These are phyloP conservation scores for Sedum album DNA, from an alignment of 164 flowering plant genomes.

Conservation along the genomic window DNA sequence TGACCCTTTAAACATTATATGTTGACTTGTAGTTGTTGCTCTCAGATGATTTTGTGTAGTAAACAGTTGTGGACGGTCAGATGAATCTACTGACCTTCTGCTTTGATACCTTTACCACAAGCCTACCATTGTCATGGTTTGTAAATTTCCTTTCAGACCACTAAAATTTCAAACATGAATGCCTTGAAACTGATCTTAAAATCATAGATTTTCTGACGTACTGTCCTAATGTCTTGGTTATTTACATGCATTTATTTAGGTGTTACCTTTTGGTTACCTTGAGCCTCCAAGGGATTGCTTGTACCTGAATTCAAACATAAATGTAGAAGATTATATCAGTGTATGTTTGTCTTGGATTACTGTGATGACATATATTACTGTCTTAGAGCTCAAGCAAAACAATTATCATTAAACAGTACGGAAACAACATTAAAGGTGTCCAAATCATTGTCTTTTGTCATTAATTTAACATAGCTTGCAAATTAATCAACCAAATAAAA, in stretches of 20 bases:
- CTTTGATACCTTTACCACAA: background rate
- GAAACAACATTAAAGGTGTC: background rate
- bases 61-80: background rate
- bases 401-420: background rate
- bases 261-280: no score
- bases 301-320: background rate
- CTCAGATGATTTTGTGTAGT: background rate
- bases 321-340: no score
- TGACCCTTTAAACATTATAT: background rate
- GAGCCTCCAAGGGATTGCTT: background rate
- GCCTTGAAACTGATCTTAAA: background rate
- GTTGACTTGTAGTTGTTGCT: conserved; percentile 44
- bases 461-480: background rate
- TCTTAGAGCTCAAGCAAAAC: background rate
- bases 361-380: background rate
- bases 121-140: background rate
- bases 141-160: background rate
- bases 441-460: background rate
- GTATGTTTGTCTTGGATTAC: background rate
- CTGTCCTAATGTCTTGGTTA: no score
- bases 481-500: background rate
- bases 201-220: no score
- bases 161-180: background rate
- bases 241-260: no score
- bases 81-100: conserved; percentile 6